Conservation (phyloP, 306 rosid species). For the Spatholobus suberectus region DNA sequence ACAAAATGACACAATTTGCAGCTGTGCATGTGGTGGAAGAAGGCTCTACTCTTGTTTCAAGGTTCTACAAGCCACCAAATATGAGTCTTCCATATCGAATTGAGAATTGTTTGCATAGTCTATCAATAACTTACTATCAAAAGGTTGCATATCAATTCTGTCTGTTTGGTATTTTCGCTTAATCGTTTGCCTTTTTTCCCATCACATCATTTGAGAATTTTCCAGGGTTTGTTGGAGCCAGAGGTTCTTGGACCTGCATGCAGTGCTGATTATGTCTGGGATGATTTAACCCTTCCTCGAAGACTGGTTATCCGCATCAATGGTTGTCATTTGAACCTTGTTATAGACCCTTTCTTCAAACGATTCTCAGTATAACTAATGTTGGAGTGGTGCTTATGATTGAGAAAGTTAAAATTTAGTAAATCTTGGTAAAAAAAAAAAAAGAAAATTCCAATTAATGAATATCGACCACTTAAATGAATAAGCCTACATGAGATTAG, state of each 20-base stretch:
- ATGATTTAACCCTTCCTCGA: constrained; percentile 87
- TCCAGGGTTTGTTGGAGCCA: constrained; percentile 71
- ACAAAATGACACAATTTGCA: constrained; percentile 65
- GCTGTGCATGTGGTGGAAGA: constrained; percentile 85
- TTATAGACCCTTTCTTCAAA: constrained; percentile 2
- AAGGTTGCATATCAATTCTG: constrained; percentile 61
- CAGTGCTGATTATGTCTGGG: constrained; percentile 89
- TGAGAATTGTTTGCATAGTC: constrained; percentile 69
- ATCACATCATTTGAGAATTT: constrained; percentile 47
- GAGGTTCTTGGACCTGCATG: constrained; percentile 80
- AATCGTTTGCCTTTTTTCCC: not conserved
- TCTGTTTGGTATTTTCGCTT: constrained; percentile 19
- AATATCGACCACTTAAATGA: not conserved
- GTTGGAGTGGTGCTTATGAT: not conserved
- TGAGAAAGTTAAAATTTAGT: constrained; percentile 1
- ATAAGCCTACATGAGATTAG: not conserved
- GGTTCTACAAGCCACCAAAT: constrained; percentile 82
- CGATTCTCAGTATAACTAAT: not conserved
- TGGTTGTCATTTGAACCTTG: constrained; percentile 55
- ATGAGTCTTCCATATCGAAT: constrained; percentile 84
- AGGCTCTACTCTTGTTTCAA: constrained; percentile 83
- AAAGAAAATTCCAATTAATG: not conserved
- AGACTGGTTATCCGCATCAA: constrained; percentile 67
- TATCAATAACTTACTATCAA: constrained; percentile 84
- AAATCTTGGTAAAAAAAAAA: not conserved